phyloP scores from a whole-genome alignment of 257 asterid genomes.

The Paulownia fortunei region DNA sequence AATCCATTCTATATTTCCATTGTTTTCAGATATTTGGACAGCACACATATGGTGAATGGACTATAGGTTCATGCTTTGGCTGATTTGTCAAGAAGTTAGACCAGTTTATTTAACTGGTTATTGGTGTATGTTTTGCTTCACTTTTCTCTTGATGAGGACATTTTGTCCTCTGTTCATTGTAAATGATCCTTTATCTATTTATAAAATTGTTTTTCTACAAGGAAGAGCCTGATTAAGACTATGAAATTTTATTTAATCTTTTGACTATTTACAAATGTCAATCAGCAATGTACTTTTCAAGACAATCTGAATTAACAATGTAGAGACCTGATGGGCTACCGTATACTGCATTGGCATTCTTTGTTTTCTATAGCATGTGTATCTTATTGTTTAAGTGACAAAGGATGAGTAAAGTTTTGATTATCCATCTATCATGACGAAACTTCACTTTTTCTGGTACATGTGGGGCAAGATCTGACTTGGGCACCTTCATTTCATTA shows the following conservation, averaged over 20 bases:
- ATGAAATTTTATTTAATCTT: not conserved
- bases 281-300: not conserved
- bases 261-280: slow-evolving; percentile 2
- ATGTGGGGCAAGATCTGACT: slow-evolving; percentile 15
- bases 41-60: not conserved
- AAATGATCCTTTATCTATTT: not conserved
- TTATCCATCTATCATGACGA: slow-evolving; percentile 1
- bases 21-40: not conserved
- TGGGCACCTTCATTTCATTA: slow-evolving; percentile 18
- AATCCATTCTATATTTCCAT: not conserved
- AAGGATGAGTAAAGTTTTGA: not conserved
- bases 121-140: not conserved
- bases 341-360: not conserved
- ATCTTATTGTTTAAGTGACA: not conserved
- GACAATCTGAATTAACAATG: not conserved
- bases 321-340: not conserved
- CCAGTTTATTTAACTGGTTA: not conserved
- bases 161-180: not conserved
- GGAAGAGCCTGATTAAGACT: not conserved
- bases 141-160: not conserved
- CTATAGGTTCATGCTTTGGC: not conserved
- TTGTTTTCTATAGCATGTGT: not conserved
- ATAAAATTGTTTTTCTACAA: not conserved
- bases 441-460: slow-evolving; percentile 9
- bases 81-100: slow-evolving; percentile 1